A percentile compares a stretch with the other conserved stretches of the same genome.
phyloP scores from a whole-genome alignment of 2,329 filamentous ascomycete genomes.

The Lojkania enalia region DNA sequence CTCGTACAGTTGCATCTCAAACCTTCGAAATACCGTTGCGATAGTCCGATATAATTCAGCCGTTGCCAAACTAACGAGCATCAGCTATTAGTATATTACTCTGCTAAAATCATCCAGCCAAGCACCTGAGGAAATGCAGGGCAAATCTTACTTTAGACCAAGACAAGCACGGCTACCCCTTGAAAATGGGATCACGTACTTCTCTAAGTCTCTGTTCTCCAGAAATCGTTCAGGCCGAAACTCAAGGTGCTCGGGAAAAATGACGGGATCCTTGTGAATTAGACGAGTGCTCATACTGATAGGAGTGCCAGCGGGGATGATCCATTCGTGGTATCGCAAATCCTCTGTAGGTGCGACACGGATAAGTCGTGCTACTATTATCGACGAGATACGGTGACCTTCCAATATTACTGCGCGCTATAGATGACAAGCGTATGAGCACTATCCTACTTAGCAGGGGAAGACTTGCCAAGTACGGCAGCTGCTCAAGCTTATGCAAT shows the following conservation, averaged over 20 bases:
- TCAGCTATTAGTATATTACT: not conserved
- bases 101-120: not conserved
- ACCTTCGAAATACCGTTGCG: constrained; percentile 11
- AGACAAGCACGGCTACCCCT: not conserved
- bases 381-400: not conserved
- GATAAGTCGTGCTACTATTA: not conserved
- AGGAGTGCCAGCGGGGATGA: constrained; percentile 24
- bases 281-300: constrained; percentile 21
- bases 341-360: constrained; percentile 7
- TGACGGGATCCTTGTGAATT: not conserved
- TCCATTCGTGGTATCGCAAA: constrained; percentile 5
- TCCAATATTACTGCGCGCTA: constrained; percentile 3
- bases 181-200: not conserved
- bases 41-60: constrained; percentile 12
- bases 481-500: constrained; percentile 11
- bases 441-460: not conserved
- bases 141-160: constrained; percentile 6
- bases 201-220: not conserved
- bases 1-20: constrained; percentile 13
- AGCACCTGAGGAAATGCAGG: not conserved
- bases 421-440: not conserved
- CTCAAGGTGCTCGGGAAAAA: not conserved
- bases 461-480: constrained; percentile 6
- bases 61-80: constrained; percentile 14
- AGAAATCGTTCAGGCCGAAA: constrained; percentile 26